These are phyloP conservation scores for Puccinia polysora DNA, from an alignment of 1,284 basidiomycete genomes.

Conservation along the genomic window DNA sequence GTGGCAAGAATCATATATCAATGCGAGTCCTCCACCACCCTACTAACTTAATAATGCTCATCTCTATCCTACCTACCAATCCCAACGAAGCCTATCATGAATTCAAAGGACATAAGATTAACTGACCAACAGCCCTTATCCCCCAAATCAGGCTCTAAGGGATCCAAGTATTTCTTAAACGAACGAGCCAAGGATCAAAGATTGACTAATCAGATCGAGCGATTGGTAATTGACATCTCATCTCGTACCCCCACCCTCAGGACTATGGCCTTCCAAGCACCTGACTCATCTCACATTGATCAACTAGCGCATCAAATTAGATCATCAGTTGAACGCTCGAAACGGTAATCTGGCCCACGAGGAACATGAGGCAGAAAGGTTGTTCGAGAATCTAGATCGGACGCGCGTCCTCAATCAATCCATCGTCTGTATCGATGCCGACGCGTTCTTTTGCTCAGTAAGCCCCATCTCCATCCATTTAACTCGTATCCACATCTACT, in stretches of 20 bases:
- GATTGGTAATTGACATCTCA: background rate
- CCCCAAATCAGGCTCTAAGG: slow-evolving; percentile 49
- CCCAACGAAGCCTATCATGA: too few relatives aligned
- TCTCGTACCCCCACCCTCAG: background rate
- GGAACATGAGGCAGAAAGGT: background rate
- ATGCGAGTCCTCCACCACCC: background rate
- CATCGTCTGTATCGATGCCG: slow-evolving; percentile 29
- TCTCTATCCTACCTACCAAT: background rate
- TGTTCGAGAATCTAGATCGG: background rate
- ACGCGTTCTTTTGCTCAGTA: slow-evolving; percentile 32
- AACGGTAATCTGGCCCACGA: background rate
- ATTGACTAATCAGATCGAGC: slow-evolving; percentile 48
- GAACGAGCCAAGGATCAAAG: slow-evolving; percentile 50
- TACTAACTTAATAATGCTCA: background rate
- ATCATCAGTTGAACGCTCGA: background rate
- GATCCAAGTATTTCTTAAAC: slow-evolving; percentile 51
- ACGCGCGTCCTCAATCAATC: slow-evolving; percentile 5
- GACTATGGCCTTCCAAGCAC: background rate
- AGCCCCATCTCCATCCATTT: background rate
- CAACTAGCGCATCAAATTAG: slow-evolving; percentile 2
- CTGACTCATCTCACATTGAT: background rate
- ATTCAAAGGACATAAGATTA: too few relatives aligned
- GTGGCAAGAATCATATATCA: slow-evolving; percentile 24
- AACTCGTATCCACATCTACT: too few relatives aligned
- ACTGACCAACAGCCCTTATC: too few relatives aligned